Evolutionary conservation across 257 asterid genomes (phyloP).

Genomic region (Gentiana dahurica): DNA sequence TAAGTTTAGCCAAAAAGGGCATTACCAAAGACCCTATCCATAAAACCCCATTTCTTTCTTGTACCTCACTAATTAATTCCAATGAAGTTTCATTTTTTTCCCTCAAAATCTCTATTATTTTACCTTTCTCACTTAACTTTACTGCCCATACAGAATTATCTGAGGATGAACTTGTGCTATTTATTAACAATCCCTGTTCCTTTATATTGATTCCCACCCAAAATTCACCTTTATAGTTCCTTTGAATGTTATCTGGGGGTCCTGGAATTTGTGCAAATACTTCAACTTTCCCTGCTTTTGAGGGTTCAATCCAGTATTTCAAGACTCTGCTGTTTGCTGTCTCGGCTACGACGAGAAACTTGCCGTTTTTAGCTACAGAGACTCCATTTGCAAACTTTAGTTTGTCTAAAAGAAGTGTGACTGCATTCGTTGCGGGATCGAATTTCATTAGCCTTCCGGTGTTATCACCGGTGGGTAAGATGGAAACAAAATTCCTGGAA

Average conservation of each 20-base stretch:
- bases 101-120: slow-evolving; percentile 34
- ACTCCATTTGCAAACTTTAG: slow-evolving; percentile 55
- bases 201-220: slow-evolving; percentile 58
- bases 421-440: slow-evolving; percentile 25
- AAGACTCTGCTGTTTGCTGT: slow-evolving; percentile 37
- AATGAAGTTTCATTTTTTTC: slow-evolving; percentile 23
- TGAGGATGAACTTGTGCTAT: slow-evolving; percentile 10
- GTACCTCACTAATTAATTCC: slow-evolving; percentile 55
- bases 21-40: slow-evolving; percentile 61
- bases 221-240: slow-evolving; percentile 44
- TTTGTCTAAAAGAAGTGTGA: slow-evolving; percentile 21
- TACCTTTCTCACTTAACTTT: slow-evolving; percentile 37
- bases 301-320: slow-evolving; percentile 38
- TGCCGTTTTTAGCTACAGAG: slow-evolving; percentile 8
- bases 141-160: slow-evolving; percentile 31
- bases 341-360: slow-evolving; percentile 47
- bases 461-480: slow-evolving; percentile 38
- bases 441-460: slow-evolving; percentile 54
- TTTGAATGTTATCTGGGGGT: slow-evolving; percentile 53
- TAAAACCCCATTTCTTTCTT: slow-evolving; percentile 33
- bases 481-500: neutral
- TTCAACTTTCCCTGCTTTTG: slow-evolving; percentile 28
- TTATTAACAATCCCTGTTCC: slow-evolving; percentile 15
- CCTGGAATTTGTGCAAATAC: slow-evolving; percentile 35
- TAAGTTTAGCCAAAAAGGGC: slow-evolving; percentile 1